Percentiles rank a stretch among this genome's conserved stretches.
phyloP scores from a whole-genome alignment of 2,329 filamentous ascomycete species.

The Calycina herbarum region DNA sequence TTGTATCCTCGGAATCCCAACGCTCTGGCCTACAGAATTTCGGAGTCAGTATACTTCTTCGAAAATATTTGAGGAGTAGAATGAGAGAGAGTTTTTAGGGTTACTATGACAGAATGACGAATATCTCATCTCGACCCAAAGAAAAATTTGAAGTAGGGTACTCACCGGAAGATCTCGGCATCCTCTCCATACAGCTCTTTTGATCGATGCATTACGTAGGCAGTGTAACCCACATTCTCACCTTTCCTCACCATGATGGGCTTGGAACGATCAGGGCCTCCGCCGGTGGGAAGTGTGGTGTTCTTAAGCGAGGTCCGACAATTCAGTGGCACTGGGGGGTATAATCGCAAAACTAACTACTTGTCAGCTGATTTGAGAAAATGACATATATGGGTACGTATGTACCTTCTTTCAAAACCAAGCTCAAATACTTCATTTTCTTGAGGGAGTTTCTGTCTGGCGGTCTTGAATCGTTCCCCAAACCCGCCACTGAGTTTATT shows the following conservation, averaged over 20 bases:
- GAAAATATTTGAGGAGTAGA: no score
- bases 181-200: slow-evolving; percentile 37
- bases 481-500: slow-evolving; percentile 51
- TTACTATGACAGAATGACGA: no score
- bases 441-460: slow-evolving; percentile 9
- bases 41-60: no score
- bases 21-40: slow-evolving; percentile 28
- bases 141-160: no score
- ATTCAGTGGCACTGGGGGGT: slow-evolving; percentile 35
- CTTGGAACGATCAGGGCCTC: slow-evolving; percentile 33
- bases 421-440: slow-evolving; percentile 19
- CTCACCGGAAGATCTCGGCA: slow-evolving; percentile 37
- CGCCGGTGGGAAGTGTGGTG: slow-evolving; percentile 36
- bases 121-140: no score
- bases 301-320: slow-evolving; percentile 27
- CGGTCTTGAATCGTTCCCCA: slow-evolving; percentile 38
- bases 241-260: slow-evolving; percentile 27
- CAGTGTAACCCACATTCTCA: slow-evolving; percentile 25
- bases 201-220: slow-evolving; percentile 33
- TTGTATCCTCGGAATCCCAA: slow-evolving; percentile 34
- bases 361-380: neutral
- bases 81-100: no score
- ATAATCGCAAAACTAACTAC: slow-evolving; percentile 22
- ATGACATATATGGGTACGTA: neutral
- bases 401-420: slow-evolving; percentile 24